phyloP scores from a whole-genome alignment of 352 stramenopile species.

The Pythium aphanidermatum region DNA sequence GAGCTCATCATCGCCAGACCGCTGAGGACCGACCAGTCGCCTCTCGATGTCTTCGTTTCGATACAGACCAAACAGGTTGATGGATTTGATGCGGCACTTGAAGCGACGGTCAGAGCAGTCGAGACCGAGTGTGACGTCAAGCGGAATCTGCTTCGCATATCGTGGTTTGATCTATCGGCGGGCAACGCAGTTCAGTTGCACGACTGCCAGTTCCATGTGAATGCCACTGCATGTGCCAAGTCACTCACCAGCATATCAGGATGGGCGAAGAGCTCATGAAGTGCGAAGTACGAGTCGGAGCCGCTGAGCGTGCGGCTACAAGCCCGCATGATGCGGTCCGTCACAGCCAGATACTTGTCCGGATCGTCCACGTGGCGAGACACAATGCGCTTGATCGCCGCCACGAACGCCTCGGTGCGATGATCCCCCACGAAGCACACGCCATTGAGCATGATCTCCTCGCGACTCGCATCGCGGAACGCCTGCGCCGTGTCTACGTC shows the following conservation, averaged over 20 bases:
- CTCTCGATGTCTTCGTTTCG: constrained; percentile 51
- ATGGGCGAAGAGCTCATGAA: constrained; percentile 56
- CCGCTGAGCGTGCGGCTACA: constrained; percentile 74
- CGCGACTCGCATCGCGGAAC: constrained; percentile 58
- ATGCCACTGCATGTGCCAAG: background rate
- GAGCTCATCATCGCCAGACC: constrained; percentile 14
- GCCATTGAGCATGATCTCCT: constrained; percentile 68
- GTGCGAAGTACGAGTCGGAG: constrained; percentile 70
- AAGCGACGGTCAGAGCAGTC: constrained; percentile 49
- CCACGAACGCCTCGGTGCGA: constrained; percentile 65
- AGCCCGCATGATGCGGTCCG: constrained; percentile 59
- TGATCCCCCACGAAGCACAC: constrained; percentile 72
- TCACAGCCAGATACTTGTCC: constrained; percentile 36
- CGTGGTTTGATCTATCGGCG: constrained; percentile 72
- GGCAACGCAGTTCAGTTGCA: too few species aligned
- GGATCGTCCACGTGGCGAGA: constrained; percentile 34
- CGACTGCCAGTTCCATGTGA: too few species aligned
- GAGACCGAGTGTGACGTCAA: constrained; percentile 56
- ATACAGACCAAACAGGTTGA: constrained; percentile 61
- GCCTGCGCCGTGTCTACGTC: constrained; percentile 65
- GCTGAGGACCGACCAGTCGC: constrained; percentile 28
- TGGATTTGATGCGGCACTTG: constrained; percentile 68
- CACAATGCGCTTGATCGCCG: constrained; percentile 70
- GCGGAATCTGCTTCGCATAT: constrained; percentile 27
- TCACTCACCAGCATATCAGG: constrained; percentile 47